Evolutionary conservation across 805 yeast species (phyloP).

Genomic region (Wickerhamiella siamensis): DNA sequence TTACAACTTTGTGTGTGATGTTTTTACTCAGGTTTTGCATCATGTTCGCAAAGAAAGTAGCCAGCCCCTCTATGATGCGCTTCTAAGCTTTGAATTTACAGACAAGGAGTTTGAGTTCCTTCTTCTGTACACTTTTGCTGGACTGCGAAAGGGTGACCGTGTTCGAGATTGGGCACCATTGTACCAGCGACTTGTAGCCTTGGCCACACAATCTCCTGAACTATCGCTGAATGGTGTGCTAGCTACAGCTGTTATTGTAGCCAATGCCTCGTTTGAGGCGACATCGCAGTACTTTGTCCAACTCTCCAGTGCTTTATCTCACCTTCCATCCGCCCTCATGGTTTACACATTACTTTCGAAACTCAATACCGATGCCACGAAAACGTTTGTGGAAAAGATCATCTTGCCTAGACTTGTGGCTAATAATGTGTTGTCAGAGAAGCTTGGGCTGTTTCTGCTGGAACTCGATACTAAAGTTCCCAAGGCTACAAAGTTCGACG

Average conservation of each 20-base stretch:
- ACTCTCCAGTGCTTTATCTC: conserved; percentile 2
- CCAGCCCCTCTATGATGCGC: conserved; percentile 15
- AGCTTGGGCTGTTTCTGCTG: not conserved
- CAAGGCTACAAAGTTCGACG: not conserved
- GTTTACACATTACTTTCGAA: conserved; percentile 10
- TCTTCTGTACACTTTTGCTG: conserved; percentile 21
- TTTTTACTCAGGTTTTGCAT: conserved; percentile 22
- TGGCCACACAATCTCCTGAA: not conserved
- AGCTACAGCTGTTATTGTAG: conserved; percentile 10
- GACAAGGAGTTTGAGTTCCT: conserved; percentile 5
- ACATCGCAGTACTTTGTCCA: conserved; percentile 9
- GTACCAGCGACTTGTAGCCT: conserved; percentile 2
- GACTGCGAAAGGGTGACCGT: conserved; percentile 27
- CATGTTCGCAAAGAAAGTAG: conserved; percentile 23
- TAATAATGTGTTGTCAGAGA: not conserved
- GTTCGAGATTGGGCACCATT: conserved; percentile 23
- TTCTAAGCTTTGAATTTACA: not conserved
- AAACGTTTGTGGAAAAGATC: conserved; percentile 9
- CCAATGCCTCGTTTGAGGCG: conserved; percentile 14
- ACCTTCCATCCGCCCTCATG: conserved; percentile 14
- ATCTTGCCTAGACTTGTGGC: not conserved
- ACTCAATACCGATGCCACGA: conserved; percentile 8
- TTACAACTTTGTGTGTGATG: conserved; percentile 11
- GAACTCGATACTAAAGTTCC: not conserved
- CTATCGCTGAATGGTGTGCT: conserved; percentile 6